A percentile compares a stretch with the other conserved stretches of the same genome.
Conservation (phyloP, 2,329 filamentous ascomycete species). For the Parastagonospora nodorum region DNA sequence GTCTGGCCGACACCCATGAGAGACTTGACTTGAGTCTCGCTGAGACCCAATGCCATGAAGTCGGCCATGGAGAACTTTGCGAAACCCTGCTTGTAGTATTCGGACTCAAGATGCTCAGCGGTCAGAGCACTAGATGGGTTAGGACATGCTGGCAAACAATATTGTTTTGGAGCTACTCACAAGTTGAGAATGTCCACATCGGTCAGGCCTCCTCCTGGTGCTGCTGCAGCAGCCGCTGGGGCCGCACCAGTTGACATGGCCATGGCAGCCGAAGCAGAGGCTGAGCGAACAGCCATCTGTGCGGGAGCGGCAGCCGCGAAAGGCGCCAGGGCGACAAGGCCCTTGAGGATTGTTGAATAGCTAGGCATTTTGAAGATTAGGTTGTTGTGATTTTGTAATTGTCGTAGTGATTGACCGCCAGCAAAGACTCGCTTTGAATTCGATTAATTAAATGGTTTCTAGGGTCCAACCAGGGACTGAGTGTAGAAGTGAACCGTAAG, state of each 20-base stretch:
- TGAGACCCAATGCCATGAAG: conserved; percentile 67
- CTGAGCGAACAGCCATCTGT: conserved; percentile 31
- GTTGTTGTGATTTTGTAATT: conserved; percentile 26
- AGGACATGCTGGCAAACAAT: conserved; percentile 27
- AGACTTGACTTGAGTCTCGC: conserved; percentile 60
- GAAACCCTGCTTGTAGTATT: conserved; percentile 75
- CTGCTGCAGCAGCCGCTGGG: conserved; percentile 23
- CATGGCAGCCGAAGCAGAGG: conserved; percentile 24
- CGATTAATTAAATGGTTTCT: conserved; percentile 42
- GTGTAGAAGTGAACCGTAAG: conserved; percentile 42
- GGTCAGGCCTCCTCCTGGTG: conserved; percentile 43
- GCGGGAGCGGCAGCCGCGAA: conserved; percentile 39
- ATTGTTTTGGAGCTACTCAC: conserved; percentile 43
- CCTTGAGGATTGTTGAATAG: conserved; percentile 42
- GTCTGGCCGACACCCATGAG: conserved; percentile 66
- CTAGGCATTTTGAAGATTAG: conserved; percentile 46
- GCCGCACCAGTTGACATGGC: conserved; percentile 12
- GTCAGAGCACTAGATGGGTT: conserved; percentile 66
- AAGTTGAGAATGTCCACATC: conserved; percentile 61
- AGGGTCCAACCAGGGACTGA: conserved; percentile 49
- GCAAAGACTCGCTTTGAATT: conserved; percentile 47
- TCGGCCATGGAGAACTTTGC: conserved; percentile 67
- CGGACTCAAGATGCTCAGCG: conserved; percentile 74
- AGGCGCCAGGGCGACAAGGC: conserved; percentile 43
- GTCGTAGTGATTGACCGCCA: conserved; percentile 35